phyloP scores from a whole-genome alignment of 768 basidiomycete genomes.

The Polyporus arcularius region DNA sequence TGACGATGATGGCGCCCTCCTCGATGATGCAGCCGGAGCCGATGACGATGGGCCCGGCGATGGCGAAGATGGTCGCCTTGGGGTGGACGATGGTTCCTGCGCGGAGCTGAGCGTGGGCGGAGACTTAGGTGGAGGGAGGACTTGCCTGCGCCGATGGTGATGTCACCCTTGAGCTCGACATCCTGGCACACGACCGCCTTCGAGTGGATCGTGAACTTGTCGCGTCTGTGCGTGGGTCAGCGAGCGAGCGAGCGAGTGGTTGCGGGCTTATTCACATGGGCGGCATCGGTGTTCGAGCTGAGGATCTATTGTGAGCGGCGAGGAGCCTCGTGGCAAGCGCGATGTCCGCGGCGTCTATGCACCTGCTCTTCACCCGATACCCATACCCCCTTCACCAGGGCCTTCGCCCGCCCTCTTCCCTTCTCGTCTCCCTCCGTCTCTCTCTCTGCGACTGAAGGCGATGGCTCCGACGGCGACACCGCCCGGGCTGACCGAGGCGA shows the following conservation, averaged over 20 bases:
- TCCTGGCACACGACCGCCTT: slow-evolving; percentile 91
- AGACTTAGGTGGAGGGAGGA: neutral
- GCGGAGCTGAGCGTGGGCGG: neutral
- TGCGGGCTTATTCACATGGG: slow-evolving; percentile 16
- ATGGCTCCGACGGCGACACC: slow-evolving; percentile 31
- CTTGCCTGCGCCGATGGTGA: slow-evolving; percentile 84
- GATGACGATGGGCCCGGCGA: slow-evolving; percentile 88
- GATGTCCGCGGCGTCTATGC: neutral
- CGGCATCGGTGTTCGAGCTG: slow-evolving; percentile 16
- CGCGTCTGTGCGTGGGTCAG: slow-evolving; percentile 52
- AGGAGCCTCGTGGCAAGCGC: slow-evolving; percentile 12
- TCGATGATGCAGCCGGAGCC: slow-evolving; percentile 90
- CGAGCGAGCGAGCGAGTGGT: neutral
- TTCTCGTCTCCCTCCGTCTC: neutral
- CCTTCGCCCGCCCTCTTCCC: neutral
- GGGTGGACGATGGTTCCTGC: slow-evolving; percentile 88
- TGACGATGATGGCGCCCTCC: slow-evolving; percentile 88
- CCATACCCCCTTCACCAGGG: neutral
- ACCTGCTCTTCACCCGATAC: slow-evolving; percentile 6
- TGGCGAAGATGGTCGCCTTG: slow-evolving; percentile 90
- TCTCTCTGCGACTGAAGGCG: neutral
- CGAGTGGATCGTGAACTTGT: slow-evolving; percentile 89
- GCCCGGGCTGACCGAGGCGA: slow-evolving; percentile 64
- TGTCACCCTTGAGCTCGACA: slow-evolving; percentile 91
- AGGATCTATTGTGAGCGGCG: neutral